Percentiles rank a stretch among this genome's conserved stretches.
Conservation (phyloP, 2,329 filamentous ascomycete species). For the Pseudogymnoascus sp. region DNA sequence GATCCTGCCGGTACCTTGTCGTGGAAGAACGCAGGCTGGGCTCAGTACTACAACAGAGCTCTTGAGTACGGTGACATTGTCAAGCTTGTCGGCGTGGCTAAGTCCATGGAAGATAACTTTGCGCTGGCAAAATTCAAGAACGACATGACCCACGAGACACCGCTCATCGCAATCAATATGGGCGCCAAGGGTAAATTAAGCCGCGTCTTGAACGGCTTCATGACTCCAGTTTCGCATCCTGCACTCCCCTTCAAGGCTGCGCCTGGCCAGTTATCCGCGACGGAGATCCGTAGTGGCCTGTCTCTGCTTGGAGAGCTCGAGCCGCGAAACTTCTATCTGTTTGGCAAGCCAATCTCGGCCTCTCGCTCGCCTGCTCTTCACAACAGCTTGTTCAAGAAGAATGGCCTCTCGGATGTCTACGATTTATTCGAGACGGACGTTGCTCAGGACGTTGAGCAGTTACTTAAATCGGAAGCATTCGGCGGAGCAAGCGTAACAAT, state of each 20-base stretch:
- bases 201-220: slow-evolving; percentile 81
- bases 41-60: slow-evolving; percentile 80
- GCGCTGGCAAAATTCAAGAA: slow-evolving; percentile 73
- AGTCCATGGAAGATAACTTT: slow-evolving; percentile 75
- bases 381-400: slow-evolving; percentile 70
- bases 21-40: slow-evolving; percentile 91
- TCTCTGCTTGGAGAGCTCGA: slow-evolving; percentile 72
- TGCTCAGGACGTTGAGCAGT: slow-evolving; percentile 49
- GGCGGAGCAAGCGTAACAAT: slow-evolving; percentile 95
- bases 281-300: slow-evolving; percentile 75
- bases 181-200: slow-evolving; percentile 79
- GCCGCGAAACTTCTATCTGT: slow-evolving; percentile 72
- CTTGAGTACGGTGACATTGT: slow-evolving; percentile 87
- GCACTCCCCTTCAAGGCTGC: slow-evolving; percentile 86
- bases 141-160: slow-evolving; percentile 69
- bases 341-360: slow-evolving; percentile 74
- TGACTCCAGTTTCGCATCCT: slow-evolving; percentile 90
- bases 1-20: slow-evolving; percentile 72
- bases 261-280: slow-evolving; percentile 83
- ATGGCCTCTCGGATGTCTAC: slow-evolving; percentile 82
- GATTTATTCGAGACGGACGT: slow-evolving; percentile 64
- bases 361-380: slow-evolving; percentile 85
- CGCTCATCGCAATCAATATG: slow-evolving; percentile 95
- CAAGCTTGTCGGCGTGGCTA: slow-evolving; percentile 83
- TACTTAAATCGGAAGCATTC: slow-evolving; percentile 67